These are phyloP conservation scores for Kodamaea anthophila DNA, from an alignment of 1,139 yeast genomes.

Conservation along the genomic window DNA sequence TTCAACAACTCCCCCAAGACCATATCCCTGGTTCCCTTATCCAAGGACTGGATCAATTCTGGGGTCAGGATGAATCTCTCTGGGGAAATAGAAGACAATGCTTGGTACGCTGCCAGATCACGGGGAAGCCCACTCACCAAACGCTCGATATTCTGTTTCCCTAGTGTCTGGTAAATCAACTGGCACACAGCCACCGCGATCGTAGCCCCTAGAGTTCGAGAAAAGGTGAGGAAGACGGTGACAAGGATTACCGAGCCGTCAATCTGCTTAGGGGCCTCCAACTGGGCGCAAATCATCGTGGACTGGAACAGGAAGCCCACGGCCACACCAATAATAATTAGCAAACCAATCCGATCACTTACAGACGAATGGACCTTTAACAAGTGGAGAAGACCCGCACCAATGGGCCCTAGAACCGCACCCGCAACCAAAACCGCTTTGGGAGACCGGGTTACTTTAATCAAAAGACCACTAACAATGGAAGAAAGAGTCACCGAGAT, in stretches of 20 bases:
- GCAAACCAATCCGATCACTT: slow-evolving; percentile 28
- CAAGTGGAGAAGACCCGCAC: slow-evolving; percentile 29
- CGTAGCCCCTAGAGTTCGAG: slow-evolving; percentile 28
- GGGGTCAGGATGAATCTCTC: slow-evolving; percentile 4
- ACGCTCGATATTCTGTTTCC: slow-evolving; percentile 5
- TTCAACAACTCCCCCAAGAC: slow-evolving; percentile 28
- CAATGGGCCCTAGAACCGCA: slow-evolving; percentile 24
- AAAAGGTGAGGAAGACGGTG: slow-evolving; percentile 27
- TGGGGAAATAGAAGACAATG: slow-evolving; percentile 16
- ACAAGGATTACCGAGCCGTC: slow-evolving; percentile 34
- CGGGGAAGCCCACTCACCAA: slow-evolving; percentile 12
- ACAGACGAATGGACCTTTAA: slow-evolving; percentile 25
- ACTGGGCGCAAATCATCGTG: slow-evolving; percentile 23
- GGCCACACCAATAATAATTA: slow-evolving; percentile 27
- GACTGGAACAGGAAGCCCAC: slow-evolving; percentile 28
- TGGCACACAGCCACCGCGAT: slow-evolving; percentile 14
- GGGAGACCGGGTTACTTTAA: slow-evolving; percentile 25
- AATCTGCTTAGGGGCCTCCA: slow-evolving; percentile 28
- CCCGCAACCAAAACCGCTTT: slow-evolving; percentile 27
- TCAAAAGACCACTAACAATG: slow-evolving; percentile 22
- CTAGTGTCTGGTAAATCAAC: slow-evolving; percentile 28
- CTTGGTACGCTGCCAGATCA: slow-evolving; percentile 13
- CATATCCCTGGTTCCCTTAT: slow-evolving; percentile 15
- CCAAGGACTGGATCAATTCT: slow-evolving; percentile 12
- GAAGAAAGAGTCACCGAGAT: slow-evolving; percentile 30